Evolutionary conservation across 306 rosid species (phyloP), one percentile per base, ranked within the genome.

Genomic region (Castanea sativa): DNA sequence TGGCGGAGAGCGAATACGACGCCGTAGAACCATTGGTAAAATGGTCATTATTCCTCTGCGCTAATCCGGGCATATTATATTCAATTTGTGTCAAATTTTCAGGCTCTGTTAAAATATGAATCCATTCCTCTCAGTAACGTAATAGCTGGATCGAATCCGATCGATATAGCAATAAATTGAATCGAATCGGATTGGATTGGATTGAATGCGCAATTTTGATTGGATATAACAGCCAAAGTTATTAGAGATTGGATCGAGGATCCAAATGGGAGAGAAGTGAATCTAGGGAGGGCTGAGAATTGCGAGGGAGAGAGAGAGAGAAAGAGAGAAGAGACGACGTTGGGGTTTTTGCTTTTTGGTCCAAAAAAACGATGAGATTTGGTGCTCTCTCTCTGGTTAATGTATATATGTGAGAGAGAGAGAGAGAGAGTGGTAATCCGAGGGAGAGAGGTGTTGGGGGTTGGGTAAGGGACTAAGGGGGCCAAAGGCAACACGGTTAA

Each of bases 11-110:
- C 58, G 89, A 79, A 79, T 81, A 92, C 32, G 69, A 4, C 43
- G 87, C 89, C 65, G 94, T 87, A 52, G 91, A 78, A 77, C 85
- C 94, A 83, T 85, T 84, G 89, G 86, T 85, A 69, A 83, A 89
- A 83, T 90, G 93, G 68, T 88, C 94, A 80, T 87, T 92, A 69
- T 78, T 87, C 49, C 90, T 91, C 79, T 94, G 91, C 78, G 96
- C 86, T 88, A 93, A 76, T 55, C 91, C 93, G 13, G 99, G 99
- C 99, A 96, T 96, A 82, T 86, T 41, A 41, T 41, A 41, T 41
- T 41, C 45, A 41, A 41, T 49, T 49, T 49, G 53, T 12, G n/a
- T 64, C 32, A 41, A 41, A 41, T 64, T 9, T 89, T 88, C 91
- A 91, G 83, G 81, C 83, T 45, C 76, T 33, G 65, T 32, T 60